Base-by-base conservation (phyloP, 164 flowering plant genomes). In the Chloranthus sessilifolius region DNA sequence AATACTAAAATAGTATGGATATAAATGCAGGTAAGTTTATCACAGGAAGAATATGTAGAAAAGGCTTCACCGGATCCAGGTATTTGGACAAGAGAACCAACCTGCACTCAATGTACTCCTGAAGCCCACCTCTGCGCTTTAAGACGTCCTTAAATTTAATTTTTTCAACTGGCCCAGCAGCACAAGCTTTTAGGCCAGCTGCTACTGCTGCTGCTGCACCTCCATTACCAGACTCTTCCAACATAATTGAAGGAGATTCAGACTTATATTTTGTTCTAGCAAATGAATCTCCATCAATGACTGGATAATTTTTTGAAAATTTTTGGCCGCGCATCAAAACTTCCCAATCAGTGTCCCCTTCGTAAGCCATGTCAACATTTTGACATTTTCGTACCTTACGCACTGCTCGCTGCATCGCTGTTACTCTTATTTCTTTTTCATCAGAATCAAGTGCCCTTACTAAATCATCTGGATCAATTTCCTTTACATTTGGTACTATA, bases 291-390 rank as follows among this genome's bases (percentile, higher is more conserved):
- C 59, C 33, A 43, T 73, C 61, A 0, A 27, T 47, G 68, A 26
- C 44, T 12, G 42, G 63, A 20, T 71, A 58, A 55, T 52, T 64
- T 36, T 53, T 75, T 43, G 69, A 61, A 62, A 60, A 69, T 28
- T 66, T 61, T 45, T 64, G 72, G 43, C 58, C 88, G 41, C 67
- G 72, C 41, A 75, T 56, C 59, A 88, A 51, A 43, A 53, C 49
- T 24, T 88, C 89, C 97, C 95, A 85, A 64, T 75, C 87, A 56
- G 59, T 69, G 72, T 89, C 95, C 41, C 92, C 97, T 62, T 89
- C 97, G 67, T 86, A 89, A 43, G 95, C 82, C 97, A 89, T 89
- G 64, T 86, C 92, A 15, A 73, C 75, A 63, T 75, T 85, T 69
- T 79, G 79, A 27, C 62, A 75, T 65, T 70, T 89, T 65, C 64